Percentiles rank a stretch among this genome's conserved stretches.
Evolutionary conservation across 805 yeast species (phyloP).

Genomic region (Nakazawaea holstii): DNA sequence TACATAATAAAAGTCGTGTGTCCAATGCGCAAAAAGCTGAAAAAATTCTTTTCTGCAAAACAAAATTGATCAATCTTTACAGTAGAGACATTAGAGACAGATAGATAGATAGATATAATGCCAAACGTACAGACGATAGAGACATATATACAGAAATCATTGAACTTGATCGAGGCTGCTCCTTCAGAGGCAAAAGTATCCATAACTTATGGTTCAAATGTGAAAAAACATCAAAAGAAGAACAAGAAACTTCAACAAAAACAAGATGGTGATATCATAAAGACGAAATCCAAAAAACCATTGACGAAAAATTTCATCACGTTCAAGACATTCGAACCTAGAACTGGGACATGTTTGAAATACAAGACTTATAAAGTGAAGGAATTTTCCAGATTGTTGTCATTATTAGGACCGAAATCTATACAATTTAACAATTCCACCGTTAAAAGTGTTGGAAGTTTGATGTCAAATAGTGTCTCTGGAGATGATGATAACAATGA

Average conservation of each 20-base stretch:
- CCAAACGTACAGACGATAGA: slow-evolving; percentile 18
- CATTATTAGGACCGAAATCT: slow-evolving; percentile 69
- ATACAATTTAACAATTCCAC: slow-evolving; percentile 33
- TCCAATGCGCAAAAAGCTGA: no score
- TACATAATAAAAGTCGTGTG: no score
- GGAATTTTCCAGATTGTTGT: slow-evolving; percentile 67
- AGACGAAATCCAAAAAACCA: slow-evolving; percentile 13
- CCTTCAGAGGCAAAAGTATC: slow-evolving; percentile 25
- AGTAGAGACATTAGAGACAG: no score
- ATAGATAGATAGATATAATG: not conserved
- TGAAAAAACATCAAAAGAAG: slow-evolving; percentile 21
- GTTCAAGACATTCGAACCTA: slow-evolving; percentile 64
- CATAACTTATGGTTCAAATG: slow-evolving; percentile 21
- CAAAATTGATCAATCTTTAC: no score
- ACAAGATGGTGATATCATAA: not conserved
- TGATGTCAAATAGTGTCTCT: slow-evolving; percentile 7
- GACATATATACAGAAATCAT: slow-evolving; percentile 23
- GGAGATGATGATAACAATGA: not conserved
- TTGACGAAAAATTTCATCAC: slow-evolving; percentile 26
- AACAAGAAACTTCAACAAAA: slow-evolving; percentile 3
- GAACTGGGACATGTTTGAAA: slow-evolving; percentile 54
- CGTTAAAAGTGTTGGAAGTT: slow-evolving; percentile 10
- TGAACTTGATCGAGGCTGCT: slow-evolving; percentile 21
- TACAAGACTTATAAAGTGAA: slow-evolving; percentile 57
- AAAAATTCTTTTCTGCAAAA: no score